Evolutionary conservation across 2,329 filamentous ascomycete species (phyloP).

Genomic region (Alternaria gansuensis): DNA sequence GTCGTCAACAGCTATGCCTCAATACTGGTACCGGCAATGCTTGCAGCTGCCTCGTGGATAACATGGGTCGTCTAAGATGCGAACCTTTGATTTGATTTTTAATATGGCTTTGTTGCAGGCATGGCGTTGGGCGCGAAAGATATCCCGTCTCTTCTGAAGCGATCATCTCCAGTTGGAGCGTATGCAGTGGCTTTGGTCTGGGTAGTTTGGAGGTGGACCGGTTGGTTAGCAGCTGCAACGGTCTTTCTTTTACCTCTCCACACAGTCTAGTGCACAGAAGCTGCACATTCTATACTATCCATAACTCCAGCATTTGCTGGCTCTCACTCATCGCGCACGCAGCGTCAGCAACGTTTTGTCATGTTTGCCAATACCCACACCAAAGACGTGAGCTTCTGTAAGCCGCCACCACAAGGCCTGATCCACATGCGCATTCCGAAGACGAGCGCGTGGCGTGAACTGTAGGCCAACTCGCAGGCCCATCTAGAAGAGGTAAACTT

Average conservation of each 20-base stretch:
- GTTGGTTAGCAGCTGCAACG: constrained; percentile 1
- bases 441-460: constrained; percentile 7
- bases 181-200: constrained; percentile 1
- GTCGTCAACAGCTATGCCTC: constrained; percentile 40
- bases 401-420: constrained; percentile 4
- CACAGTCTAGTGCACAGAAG: constrained; percentile 2
- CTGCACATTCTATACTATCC: not conserved
- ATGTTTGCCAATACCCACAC: not conserved
- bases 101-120: constrained; percentile 15
- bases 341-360: constrained; percentile 1
- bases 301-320: not conserved
- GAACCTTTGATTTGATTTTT: constrained; percentile 11
- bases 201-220: not conserved
- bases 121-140: constrained; percentile 32
- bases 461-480: not conserved
- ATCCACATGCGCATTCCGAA: not conserved
- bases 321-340: not conserved
- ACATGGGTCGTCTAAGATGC: constrained; percentile 32
- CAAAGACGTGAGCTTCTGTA: not conserved
- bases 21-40: constrained; percentile 40
- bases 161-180: constrained; percentile 14
- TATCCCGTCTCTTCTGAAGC: constrained; percentile 30
- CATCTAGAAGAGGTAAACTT: constrained; percentile 4
- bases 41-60: constrained; percentile 40
- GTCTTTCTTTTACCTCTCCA: not conserved